Evolutionary conservation across 1,139 yeast species (phyloP).

Genomic region (Saccharomycopsis crataegensis): DNA sequence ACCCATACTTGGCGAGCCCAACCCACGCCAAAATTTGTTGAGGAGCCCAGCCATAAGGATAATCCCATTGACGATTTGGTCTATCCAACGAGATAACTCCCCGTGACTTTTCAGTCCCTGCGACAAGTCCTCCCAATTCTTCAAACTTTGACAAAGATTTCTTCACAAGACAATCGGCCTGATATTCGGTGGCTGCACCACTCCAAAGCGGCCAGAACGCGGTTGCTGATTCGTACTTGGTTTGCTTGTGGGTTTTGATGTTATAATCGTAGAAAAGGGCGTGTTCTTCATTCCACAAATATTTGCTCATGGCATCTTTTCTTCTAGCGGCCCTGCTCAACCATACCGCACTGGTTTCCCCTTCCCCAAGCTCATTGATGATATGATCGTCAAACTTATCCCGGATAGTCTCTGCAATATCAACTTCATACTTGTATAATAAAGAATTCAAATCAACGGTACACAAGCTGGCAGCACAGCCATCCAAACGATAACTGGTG

Average conservation of each 20-base stretch:
- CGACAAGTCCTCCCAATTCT: constrained; percentile 80
- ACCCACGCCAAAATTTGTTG: constrained; percentile 95
- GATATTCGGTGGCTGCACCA: constrained; percentile 62
- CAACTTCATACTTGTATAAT: constrained; percentile 83
- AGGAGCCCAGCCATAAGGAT: constrained; percentile 98
- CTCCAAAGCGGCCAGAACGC: constrained; percentile 94
- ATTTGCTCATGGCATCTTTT: constrained; percentile 51
- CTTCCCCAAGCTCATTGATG: constrained; percentile 28
- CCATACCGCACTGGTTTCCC: constrained; percentile 58
- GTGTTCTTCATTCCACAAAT: constrained; percentile 77
- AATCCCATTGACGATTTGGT: constrained; percentile 96
- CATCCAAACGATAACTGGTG: constrained; percentile 85
- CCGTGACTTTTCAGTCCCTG: constrained; percentile 73
- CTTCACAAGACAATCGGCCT: constrained; percentile 58
- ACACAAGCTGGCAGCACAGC: constrained; percentile 81
- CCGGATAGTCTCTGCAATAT: constrained; percentile 63
- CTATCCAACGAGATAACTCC: constrained; percentile 64
- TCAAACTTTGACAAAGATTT: constrained; percentile 68
- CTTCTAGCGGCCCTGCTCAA: constrained; percentile 46
- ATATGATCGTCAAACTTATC: constrained; percentile 48
- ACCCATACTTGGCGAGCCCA: constrained; percentile 74
- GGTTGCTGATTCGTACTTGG: constrained; percentile 79
- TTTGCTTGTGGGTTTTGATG: constrained; percentile 46
- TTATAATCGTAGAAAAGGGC: constrained; percentile 85
- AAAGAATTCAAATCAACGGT: constrained; percentile 86